Conservation (phyloP, 108 stramenopile genomes). For the Mediolabrus comicus region DNA sequence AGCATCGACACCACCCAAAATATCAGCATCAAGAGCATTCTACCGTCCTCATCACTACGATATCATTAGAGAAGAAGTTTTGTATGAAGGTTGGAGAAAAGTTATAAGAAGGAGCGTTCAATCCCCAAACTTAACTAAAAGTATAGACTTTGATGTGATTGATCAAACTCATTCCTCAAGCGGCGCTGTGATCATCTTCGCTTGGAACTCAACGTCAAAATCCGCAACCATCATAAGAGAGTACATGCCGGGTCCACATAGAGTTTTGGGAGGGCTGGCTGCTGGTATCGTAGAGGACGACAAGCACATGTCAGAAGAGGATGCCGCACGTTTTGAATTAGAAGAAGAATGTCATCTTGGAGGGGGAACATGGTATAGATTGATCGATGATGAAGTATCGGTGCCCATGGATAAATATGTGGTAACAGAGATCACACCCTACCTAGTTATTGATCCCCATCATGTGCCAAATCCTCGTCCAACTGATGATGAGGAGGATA, state of each 20-base stretch:
- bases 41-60: slow-evolving; percentile 47
- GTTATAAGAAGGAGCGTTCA: slow-evolving; percentile 57
- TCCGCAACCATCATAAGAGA: slow-evolving; percentile 76
- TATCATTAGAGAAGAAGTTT: slow-evolving; percentile 54
- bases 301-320: slow-evolving; percentile 49
- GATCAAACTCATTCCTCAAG: slow-evolving; percentile 38
- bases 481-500: slow-evolving; percentile 82
- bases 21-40: neutral
- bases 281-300: slow-evolving; percentile 78
- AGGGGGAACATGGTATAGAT: slow-evolving; percentile 71
- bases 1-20: neutral
- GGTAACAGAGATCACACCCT: slow-evolving; percentile 61
- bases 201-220: slow-evolving; percentile 72
- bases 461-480: slow-evolving; percentile 65
- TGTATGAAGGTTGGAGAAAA: slow-evolving; percentile 69
- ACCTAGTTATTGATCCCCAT: slow-evolving; percentile 71
- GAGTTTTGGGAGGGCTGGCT: slow-evolving; percentile 61
- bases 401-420: slow-evolving; percentile 84
- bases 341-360: slow-evolving; percentile 83
- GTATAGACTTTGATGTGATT: slow-evolving; percentile 64
- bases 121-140: slow-evolving; percentile 38
- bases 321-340: slow-evolving; percentile 69
- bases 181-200: slow-evolving; percentile 75
- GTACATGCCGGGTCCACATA: slow-evolving; percentile 76
- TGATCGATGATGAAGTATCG: slow-evolving; percentile 48